Percentiles rank a stretch among this genome's conserved stretches.
These are phyloP conservation scores for Sindora glabra DNA, from an alignment of 306 rosid species.

Conservation along the genomic window DNA sequence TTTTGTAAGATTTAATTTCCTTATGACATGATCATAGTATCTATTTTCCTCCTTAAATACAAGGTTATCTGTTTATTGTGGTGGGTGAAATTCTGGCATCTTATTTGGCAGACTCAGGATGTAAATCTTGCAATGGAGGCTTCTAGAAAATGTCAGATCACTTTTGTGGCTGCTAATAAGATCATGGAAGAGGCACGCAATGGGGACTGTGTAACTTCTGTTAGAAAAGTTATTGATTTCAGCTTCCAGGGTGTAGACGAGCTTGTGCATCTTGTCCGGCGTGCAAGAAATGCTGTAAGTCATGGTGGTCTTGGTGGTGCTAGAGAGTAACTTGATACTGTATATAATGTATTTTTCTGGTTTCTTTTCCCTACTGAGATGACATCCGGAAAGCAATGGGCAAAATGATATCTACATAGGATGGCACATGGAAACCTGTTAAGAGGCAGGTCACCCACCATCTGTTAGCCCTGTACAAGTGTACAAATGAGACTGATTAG, in stretches of 20 bases:
- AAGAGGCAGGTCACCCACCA: slow-evolving; percentile 26
- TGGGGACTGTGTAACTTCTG: slow-evolving; percentile 37
- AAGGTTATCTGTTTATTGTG: no score
- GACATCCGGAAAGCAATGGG: slow-evolving; percentile 30
- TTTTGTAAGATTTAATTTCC: slow-evolving; percentile 41
- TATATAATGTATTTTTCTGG: slow-evolving; percentile 33
- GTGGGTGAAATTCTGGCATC: slow-evolving; percentile 7
- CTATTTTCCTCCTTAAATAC: not conserved
- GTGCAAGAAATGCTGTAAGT: slow-evolving; percentile 49
- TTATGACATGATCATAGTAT: no score
- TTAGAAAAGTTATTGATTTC: slow-evolving; percentile 62
- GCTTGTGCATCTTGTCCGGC: slow-evolving; percentile 45
- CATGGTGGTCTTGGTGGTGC: slow-evolving; percentile 49
- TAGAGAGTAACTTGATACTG: slow-evolving; percentile 56
- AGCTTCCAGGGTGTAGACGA: slow-evolving; percentile 81
- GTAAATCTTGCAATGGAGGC: slow-evolving; percentile 69
- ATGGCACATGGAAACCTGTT: slow-evolving; percentile 32
- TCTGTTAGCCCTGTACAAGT: slow-evolving; percentile 56
- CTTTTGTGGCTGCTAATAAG: slow-evolving; percentile 38
- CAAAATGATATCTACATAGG: slow-evolving; percentile 17
- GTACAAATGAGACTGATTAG: slow-evolving; percentile 71
- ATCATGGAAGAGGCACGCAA: slow-evolving; percentile 41
- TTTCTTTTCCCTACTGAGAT: slow-evolving; percentile 22
- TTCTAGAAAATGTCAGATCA: slow-evolving; percentile 47
- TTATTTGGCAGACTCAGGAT: slow-evolving; percentile 53